Evolutionary conservation across 306 rosid species (phyloP).

Genomic region (Betula pendula): DNA sequence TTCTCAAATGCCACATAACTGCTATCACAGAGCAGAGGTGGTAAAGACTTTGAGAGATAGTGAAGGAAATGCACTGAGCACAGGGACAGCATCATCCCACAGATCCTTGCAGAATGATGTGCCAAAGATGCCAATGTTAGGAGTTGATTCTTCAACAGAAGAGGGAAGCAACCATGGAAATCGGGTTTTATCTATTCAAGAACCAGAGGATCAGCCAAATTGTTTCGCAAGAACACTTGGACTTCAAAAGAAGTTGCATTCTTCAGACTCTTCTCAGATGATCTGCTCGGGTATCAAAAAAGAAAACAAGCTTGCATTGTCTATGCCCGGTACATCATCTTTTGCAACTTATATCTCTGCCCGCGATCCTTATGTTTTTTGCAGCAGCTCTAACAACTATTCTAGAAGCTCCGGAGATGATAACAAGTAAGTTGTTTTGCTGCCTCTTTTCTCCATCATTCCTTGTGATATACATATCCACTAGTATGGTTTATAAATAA

Average conservation of each 20-base stretch:
- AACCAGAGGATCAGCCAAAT: conserved; percentile 43
- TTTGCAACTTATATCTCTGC: conserved; percentile 39
- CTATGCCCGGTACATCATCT: conserved; percentile 43
- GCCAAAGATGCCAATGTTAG: conserved; percentile 27
- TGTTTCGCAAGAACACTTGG: conserved; percentile 60
- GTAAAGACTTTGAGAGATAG: conserved; percentile 53
- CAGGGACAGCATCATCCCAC: conserved; percentile 40
- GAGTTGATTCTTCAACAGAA: conserved; percentile 42
- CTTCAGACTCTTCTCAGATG: conserved; percentile 41
- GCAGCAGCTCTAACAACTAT: conserved; percentile 32
- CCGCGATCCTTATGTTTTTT: conserved; percentile 30
- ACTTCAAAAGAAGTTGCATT: conserved; percentile 43
- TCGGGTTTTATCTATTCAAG: conserved; percentile 35
- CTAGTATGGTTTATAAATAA: background rate
- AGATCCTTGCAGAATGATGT: conserved; percentile 40
- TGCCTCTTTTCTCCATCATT: conserved; percentile 10
- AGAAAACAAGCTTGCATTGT: conserved; percentile 33
- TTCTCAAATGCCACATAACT: conserved; percentile 40
- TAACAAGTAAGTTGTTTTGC: conserved; percentile 34
- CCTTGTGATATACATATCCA: conserved; percentile 3
- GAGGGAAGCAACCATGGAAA: conserved; percentile 34
- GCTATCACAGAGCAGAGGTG: conserved; percentile 35
- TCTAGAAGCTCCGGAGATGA: conserved; percentile 25
- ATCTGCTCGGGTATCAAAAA: conserved; percentile 30
- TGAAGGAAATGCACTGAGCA: conserved; percentile 63